Evolutionary conservation across 1,139 yeast genomes (phyloP).

Genomic region (Taphrina pruni): DNA sequence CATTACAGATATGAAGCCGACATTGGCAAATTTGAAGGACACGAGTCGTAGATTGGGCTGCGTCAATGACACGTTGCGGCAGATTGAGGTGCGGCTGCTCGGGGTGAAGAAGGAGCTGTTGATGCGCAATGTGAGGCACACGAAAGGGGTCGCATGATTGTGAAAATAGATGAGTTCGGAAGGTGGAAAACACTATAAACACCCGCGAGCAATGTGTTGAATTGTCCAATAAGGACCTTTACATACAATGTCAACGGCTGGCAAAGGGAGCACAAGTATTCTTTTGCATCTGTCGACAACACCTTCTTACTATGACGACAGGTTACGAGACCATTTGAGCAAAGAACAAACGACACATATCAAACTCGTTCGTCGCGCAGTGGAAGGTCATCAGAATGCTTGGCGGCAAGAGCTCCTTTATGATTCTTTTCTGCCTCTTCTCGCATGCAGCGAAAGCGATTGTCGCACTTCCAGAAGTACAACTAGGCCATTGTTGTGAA

Average conservation of each 20-base stretch:
- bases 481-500: background rate
- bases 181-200: background rate
- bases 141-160: background rate
- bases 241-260: no score
- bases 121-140: slow-evolving; percentile 3
- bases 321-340: no score
- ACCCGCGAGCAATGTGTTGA: no score
- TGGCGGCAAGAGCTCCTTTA: background rate
- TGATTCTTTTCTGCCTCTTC: background rate
- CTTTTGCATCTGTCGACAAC: no score
- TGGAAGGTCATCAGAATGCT: no score
- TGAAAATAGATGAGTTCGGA: no score
- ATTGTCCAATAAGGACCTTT: no score
- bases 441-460: background rate
- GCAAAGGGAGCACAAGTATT: no score
- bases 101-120: slow-evolving; percentile 26
- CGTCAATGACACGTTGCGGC: slow-evolving; percentile 14
- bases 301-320: no score
- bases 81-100: slow-evolving; percentile 7
- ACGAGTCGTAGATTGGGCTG: background rate
- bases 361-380: no score
- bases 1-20: slow-evolving; percentile 8
- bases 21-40: slow-evolving; percentile 13
- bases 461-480: background rate
- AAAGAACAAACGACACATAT: no score